phyloP scores from a whole-genome alignment of 1,284 basidiomycete species.

The Dichomitus squalens region DNA sequence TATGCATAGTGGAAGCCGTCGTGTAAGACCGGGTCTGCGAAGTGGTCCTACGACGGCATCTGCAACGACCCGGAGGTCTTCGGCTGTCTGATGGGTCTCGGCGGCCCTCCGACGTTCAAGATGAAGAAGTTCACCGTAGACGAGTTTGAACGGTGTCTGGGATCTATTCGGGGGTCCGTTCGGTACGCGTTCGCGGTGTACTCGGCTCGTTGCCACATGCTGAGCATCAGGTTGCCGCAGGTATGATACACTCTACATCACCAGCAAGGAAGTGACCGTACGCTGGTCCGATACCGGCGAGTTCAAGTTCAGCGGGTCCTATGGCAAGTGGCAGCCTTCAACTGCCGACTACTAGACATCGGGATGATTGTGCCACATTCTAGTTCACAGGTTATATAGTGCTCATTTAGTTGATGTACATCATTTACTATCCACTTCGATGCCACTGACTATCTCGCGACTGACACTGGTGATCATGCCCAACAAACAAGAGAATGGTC shows the following conservation, averaged over 20 bases:
- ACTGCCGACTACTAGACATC: not conserved
- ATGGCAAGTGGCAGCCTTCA: slow-evolving; percentile 32
- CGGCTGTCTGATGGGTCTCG: slow-evolving; percentile 46
- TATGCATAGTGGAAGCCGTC: slow-evolving; percentile 51
- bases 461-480: no score
- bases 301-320: slow-evolving; percentile 52
- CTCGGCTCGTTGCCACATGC: not conserved
- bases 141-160: slow-evolving; percentile 46
- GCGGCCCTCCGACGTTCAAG: slow-evolving; percentile 51
- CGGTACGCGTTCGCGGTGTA: slow-evolving; percentile 24
- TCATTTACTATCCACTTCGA: no score
- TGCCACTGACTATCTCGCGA: no score
- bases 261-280: slow-evolving; percentile 47
- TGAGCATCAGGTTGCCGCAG: slow-evolving; percentile 28
- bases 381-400: not conserved
- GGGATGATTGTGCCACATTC: not conserved
- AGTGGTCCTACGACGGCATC: slow-evolving; percentile 57
- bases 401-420: not conserved
- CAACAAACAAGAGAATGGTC: no score
- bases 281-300: slow-evolving; percentile 54
- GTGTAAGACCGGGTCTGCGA: slow-evolving; percentile 51
- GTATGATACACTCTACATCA: slow-evolving; percentile 44
- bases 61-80: slow-evolving; percentile 56
- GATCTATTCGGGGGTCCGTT: slow-evolving; percentile 30
- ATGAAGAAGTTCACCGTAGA: slow-evolving; percentile 49